Evolutionary conservation across 179 eudicot genomes (phyloP).

Genomic region (Silene coronaria): DNA sequence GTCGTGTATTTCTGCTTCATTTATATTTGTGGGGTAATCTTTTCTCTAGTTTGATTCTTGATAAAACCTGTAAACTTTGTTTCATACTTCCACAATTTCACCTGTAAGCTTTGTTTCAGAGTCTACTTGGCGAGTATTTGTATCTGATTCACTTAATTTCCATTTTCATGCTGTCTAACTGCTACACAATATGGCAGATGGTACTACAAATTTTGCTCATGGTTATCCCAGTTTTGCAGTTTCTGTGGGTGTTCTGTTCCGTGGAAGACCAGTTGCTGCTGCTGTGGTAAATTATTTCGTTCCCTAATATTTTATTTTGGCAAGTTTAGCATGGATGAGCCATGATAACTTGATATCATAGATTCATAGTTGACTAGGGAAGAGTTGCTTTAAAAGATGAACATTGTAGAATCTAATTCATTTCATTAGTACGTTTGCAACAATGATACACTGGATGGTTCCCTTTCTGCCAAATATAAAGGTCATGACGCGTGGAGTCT

Average conservation of each 20-base stretch:
- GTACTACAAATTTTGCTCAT: constrained; percentile 97
- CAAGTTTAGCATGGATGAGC: constrained; percentile 4
- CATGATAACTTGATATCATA: neutral
- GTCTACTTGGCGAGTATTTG: neutral
- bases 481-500: no score
- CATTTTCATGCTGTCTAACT: neutral
- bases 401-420: neutral
- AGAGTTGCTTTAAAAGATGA: neutral
- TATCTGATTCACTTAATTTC: neutral
- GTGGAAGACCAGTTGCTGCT: constrained; percentile 92
- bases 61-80: neutral
- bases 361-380: neutral
- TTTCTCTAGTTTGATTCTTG: neutral
- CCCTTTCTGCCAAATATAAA: no score
- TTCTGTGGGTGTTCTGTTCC: constrained; percentile 82
- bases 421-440: no score
- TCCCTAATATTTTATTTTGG: neutral
- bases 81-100: no score
- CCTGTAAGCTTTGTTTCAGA: neutral
- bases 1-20: neutral
- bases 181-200: constrained; percentile 44
- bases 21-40: neutral
- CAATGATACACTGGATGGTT: no score
- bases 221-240: constrained; percentile 97
- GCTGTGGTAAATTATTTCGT: constrained; percentile 58